Conservation (phyloP, 2,329 filamentous ascomycete species). For the Ophiostoma novo-ulmi region DNA sequence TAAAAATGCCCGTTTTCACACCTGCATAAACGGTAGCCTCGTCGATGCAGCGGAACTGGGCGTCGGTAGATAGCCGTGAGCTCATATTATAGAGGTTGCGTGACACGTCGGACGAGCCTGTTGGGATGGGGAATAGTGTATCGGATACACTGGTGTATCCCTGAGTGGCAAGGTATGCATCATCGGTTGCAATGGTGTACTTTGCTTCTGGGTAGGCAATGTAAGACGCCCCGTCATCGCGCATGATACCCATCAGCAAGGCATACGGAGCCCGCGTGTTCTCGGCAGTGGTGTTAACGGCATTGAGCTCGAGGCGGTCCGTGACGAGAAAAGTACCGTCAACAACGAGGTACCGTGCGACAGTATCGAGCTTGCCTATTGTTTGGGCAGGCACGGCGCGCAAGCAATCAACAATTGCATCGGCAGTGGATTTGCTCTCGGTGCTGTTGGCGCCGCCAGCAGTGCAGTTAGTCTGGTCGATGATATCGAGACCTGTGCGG, state of each 20-base stretch:
- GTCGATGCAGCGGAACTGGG: conserved; percentile 55
- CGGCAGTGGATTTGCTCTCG: conserved; percentile 30
- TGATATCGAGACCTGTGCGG: conserved; percentile 46
- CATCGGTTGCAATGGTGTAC: conserved; percentile 27
- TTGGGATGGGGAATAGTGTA: conserved; percentile 47
- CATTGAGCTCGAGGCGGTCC: conserved; percentile 44
- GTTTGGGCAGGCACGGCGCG: conserved; percentile 42
- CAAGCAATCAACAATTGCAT: conserved; percentile 45
- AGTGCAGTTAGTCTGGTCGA: conserved; percentile 49
- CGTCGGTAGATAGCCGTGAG: conserved; percentile 52
- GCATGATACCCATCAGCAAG: conserved; percentile 52
- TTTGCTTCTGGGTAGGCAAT: conserved; percentile 40
- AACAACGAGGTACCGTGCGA: conserved; percentile 51
- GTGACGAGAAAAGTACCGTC: conserved; percentile 51
- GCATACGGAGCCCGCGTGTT: conserved; percentile 47
- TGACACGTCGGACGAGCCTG: conserved; percentile 41
- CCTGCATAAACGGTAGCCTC: conserved; percentile 53
- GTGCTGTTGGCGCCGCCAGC: conserved; percentile 31
- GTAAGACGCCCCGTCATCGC: conserved; percentile 53
- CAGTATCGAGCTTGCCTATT: conserved; percentile 38
- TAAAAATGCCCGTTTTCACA: conserved; percentile 41
- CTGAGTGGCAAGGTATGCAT: conserved; percentile 34
- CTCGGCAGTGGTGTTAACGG: conserved; percentile 32
- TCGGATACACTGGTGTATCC: conserved; percentile 35
- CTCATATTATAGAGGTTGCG: conserved; percentile 53